These are phyloP conservation scores for Ceratocystis albifundus DNA, from an alignment of 2,329 filamentous ascomycete species.

Conservation along the genomic window DNA sequence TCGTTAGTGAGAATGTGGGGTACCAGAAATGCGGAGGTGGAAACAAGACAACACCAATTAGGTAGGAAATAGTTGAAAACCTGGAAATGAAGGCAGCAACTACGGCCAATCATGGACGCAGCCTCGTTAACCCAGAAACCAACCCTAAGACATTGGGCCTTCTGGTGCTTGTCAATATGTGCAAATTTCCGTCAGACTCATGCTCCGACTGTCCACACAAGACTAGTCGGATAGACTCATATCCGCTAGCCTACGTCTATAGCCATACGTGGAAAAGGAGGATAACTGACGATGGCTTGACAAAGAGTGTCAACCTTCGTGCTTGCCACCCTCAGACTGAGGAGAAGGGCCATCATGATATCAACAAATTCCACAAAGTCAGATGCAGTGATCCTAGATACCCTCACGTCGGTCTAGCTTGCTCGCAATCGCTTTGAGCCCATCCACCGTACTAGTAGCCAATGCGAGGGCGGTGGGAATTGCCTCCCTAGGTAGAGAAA, in stretches of 20 bases:
- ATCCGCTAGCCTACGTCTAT: too few species aligned
- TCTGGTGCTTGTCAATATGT: too few species aligned
- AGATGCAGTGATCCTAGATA: background rate
- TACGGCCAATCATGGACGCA: background rate
- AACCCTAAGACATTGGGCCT: too few species aligned
- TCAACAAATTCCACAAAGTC: background rate
- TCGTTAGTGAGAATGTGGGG: constrained; percentile 2
- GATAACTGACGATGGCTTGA: background rate
- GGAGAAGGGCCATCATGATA: background rate
- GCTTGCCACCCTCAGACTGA: too few species aligned
- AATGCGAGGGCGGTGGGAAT: background rate
- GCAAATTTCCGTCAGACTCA: too few species aligned
- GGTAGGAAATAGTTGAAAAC: background rate
- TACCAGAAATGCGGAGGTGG: constrained; percentile 1
- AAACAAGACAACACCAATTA: background rate
- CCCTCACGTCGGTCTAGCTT: background rate
- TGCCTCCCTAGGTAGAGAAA: background rate
- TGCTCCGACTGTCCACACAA: too few species aligned
- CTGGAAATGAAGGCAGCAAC: background rate
- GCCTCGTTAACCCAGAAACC: too few species aligned
- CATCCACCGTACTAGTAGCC: background rate
- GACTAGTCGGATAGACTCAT: too few species aligned
- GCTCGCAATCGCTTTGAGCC: background rate
- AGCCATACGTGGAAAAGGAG: background rate
- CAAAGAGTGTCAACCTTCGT: background rate